Evolutionary conservation across 306 rosid species (phyloP).

Genomic region (Acacia confusa): DNA sequence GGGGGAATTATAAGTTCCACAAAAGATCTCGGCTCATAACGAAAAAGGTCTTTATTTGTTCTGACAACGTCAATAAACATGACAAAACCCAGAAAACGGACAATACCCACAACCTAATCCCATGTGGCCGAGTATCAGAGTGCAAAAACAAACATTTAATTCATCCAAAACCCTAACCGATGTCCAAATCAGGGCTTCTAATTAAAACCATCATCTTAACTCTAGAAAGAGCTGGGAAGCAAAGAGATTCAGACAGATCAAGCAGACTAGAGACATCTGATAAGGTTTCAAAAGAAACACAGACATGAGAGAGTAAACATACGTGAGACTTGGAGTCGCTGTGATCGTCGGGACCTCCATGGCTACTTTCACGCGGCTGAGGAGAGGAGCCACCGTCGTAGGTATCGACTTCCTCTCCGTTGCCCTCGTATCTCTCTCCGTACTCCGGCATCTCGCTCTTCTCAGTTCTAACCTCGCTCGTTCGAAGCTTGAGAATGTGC

Average conservation of each 20-base stretch:
- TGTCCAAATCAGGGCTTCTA: not conserved
- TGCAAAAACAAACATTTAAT: not conserved
- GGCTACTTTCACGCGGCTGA: constrained; percentile 46
- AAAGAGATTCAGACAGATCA: not conserved
- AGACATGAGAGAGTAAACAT: not conserved
- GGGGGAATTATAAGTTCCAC: not conserved
- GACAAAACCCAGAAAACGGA: not conserved
- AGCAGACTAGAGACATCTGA: not conserved
- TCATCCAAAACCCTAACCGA: constrained; percentile 36
- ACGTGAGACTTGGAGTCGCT: constrained; percentile 80
- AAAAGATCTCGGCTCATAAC: not conserved
- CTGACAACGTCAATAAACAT: not conserved
- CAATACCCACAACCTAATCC: constrained; percentile 14
- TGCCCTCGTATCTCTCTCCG: constrained; percentile 75
- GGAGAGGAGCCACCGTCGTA: constrained; percentile 67
- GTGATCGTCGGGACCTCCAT: constrained; percentile 46
- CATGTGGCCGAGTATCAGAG: not conserved
- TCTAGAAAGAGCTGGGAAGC: not conserved
- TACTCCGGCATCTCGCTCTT: constrained; percentile 64
- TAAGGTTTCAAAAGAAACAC: not conserved
- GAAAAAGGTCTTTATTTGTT: not conserved
- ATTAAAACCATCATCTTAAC: not conserved
- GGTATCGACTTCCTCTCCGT: constrained; percentile 59
- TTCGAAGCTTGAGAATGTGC: not conserved
- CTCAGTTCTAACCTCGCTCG: not conserved